Evolutionary conservation across 2,329 filamentous ascomycete genomes (phyloP).

Genomic region (Colletotrichum eleusines): DNA sequence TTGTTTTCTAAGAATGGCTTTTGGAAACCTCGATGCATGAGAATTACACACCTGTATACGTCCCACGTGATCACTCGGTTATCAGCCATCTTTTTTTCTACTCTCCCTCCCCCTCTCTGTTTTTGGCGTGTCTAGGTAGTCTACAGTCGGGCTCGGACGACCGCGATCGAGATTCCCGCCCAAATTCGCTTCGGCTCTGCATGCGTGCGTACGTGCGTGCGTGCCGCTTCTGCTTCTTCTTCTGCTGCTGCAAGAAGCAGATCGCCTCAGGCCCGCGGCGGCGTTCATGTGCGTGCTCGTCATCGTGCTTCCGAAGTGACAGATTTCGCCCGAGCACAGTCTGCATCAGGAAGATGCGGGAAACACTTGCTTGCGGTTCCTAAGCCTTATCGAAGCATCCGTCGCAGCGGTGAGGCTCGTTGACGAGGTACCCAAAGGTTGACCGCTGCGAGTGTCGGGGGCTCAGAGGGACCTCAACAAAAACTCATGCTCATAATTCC

Average conservation of each 20-base stretch:
- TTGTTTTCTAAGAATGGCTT: neutral
- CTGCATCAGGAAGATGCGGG: neutral
- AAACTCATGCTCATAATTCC: neutral
- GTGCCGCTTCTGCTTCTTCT: neutral
- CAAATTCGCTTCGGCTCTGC: constrained; percentile 12
- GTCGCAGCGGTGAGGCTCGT: neutral
- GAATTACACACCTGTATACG: neutral
- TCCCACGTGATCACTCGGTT: constrained; percentile 2
- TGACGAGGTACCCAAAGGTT: neutral
- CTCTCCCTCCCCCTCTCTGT: neutral
- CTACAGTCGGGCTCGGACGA: neutral
- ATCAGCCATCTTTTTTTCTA: neutral
- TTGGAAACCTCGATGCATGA: neutral
- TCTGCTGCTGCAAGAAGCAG: neutral
- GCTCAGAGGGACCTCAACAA: neutral
- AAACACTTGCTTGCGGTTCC: neutral
- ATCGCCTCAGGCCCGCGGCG: neutral
- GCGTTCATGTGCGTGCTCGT: neutral
- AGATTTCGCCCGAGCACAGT: neutral
- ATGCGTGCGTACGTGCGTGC: neutral
- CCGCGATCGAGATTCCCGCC: neutral
- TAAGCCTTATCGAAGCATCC: neutral
- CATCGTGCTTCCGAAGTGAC: neutral
- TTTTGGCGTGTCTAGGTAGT: neutral
- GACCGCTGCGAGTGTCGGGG: neutral